Conservation (phyloP, 257 asterid species). For the Paulownia fortunei region DNA sequence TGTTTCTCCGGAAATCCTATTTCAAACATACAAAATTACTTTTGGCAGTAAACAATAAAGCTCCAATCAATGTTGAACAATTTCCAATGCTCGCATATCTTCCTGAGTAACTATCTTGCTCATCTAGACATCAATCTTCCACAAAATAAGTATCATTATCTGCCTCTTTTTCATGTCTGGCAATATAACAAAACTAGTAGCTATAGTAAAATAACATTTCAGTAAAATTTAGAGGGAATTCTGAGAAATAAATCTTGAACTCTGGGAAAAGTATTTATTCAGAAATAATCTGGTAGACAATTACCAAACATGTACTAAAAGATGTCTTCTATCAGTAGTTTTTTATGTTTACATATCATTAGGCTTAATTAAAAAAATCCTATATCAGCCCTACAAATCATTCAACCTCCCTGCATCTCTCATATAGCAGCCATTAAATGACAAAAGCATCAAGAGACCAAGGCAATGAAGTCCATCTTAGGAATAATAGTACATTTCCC, state of each 20-base stretch:
- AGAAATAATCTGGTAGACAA: neutral
- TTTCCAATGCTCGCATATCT: neutral
- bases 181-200: neutral
- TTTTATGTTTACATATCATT: conserved; percentile 2
- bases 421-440: neutral
- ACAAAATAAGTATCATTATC: neutral
- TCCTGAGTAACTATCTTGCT: neutral
- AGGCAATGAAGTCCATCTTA: conserved; percentile 16
- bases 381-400: neutral
- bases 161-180: neutral
- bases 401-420: neutral
- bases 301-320: conserved; percentile 12
- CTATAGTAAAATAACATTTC: neutral
- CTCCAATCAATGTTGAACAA: neutral
- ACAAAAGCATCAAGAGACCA: neutral
- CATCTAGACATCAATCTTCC: neutral
- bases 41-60: neutral
- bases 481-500: neutral
- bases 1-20: neutral
- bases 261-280: neutral
- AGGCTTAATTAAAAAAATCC: conserved; percentile 6
- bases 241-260: neutral
- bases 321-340: neutral
- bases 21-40: neutral
- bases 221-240: neutral